Evolutionary conservation across 73 alveolate genomes (phyloP).

Genomic region (Paramecium tetraurelia): DNA sequence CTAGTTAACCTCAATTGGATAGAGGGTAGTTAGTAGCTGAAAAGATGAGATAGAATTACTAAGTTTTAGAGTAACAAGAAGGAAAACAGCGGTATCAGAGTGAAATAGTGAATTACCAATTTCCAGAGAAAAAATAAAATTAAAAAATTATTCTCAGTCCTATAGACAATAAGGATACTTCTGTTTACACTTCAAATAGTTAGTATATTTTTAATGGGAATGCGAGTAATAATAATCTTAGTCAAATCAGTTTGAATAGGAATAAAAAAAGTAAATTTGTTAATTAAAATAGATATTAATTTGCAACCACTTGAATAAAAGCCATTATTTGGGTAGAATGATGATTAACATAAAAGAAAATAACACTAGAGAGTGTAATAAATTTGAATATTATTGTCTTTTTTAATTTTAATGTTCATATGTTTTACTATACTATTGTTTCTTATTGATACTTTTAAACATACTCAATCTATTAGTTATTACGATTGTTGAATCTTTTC

Average conservation of each 20-base stretch:
- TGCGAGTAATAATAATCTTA: not conserved
- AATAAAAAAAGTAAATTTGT: not conserved
- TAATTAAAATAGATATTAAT: not conserved
- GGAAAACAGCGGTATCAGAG: not conserved
- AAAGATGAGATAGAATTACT: not conserved
- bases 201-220: not conserved
- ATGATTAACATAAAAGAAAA: not conserved
- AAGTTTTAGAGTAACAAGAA: not conserved
- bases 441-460: constrained; percentile 26
- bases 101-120: not conserved
- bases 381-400: not conserved
- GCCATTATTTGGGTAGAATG: not conserved
- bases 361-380: constrained; percentile 16
- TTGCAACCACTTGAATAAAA: not conserved
- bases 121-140: not conserved
- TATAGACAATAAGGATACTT: not conserved
- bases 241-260: not conserved
- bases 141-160: not conserved
- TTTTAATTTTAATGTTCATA: constrained; percentile 10
- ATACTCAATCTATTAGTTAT: constrained; percentile 12
- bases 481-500: not conserved
- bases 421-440: constrained; percentile 1
- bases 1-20: not conserved
- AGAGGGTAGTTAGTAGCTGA: not conserved
- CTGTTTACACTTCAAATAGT: not conserved